These are phyloP conservation scores for Fusarium sp. DNA, from an alignment of 2,329 filamentous ascomycete genomes.

Conservation along the genomic window DNA sequence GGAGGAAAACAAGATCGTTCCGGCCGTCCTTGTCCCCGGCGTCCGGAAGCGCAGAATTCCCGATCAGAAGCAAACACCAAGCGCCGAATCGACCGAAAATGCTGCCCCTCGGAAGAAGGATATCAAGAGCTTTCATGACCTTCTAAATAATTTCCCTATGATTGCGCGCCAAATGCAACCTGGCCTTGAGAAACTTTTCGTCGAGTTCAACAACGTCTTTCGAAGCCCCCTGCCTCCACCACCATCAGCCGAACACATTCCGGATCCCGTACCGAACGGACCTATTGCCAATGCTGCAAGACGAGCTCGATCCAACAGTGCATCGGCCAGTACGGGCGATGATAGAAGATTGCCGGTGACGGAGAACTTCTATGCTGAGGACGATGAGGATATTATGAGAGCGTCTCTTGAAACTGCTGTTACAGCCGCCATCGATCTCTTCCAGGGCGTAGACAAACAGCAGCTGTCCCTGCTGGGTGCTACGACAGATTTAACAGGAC, in stretches of 20 bases:
- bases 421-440: slow-evolving; percentile 93
- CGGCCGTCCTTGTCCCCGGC: slow-evolving; percentile 71
- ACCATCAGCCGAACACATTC: slow-evolving; percentile 72
- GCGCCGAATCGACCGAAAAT: slow-evolving; percentile 60
- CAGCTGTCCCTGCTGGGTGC: slow-evolving; percentile 92
- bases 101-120: slow-evolving; percentile 80
- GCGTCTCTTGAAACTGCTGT: slow-evolving; percentile 92
- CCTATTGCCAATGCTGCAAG: slow-evolving; percentile 70
- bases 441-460: slow-evolving; percentile 95
- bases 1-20: slow-evolving; percentile 80
- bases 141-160: slow-evolving; percentile 93
- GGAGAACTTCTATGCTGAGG: slow-evolving; percentile 82
- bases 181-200: slow-evolving; percentile 89
- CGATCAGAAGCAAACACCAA: slow-evolving; percentile 56
- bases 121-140: slow-evolving; percentile 89
- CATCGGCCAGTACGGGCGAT: slow-evolving; percentile 54
- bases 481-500: slow-evolving; percentile 93
- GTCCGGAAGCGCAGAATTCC: slow-evolving; percentile 57
- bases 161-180: slow-evolving; percentile 97
- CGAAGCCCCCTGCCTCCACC: slow-evolving; percentile 87
- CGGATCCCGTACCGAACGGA: slow-evolving; percentile 71
- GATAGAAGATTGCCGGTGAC: slow-evolving; percentile 63
- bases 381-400: slow-evolving; percentile 93
- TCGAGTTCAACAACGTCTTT: slow-evolving; percentile 88
- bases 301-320: slow-evolving; percentile 68